Base-by-base conservation (phyloP, 768 basidiomycete genomes). In the Leccinum fibrillosum region DNA sequence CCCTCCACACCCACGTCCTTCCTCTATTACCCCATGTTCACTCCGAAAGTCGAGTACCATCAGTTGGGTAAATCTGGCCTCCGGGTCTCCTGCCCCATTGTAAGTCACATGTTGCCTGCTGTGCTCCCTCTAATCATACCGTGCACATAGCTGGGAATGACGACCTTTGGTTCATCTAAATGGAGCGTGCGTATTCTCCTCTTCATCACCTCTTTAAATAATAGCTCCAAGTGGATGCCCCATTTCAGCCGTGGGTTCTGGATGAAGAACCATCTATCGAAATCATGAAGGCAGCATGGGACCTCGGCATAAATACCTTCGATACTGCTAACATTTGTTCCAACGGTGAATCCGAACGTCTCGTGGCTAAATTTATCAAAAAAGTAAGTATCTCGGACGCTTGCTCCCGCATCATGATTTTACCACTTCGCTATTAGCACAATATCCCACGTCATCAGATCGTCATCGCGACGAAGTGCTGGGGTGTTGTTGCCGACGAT, bases 321-420 rank as follows among this genome's bases (percentile, higher is more conserved):
- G 77, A 78, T 39, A 76, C 76, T 1, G 75, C 76, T n/a, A 76
- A 76, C 52, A 13, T 72, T 4, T 77, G 76, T 48, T 70, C 69
- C 17, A 69, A 71, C 35, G 75, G 74, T 25, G 69, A 70, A 50
- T 77, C 75, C 0, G 78, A 80, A 57, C 61, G 66, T 10, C 50
- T 80, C 44, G 53, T 77, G 9, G 76, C 62, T 11, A 72, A 74
- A 58, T 76, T 75, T 30, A 62, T 79, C 35, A 69, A 76, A 63
- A 64, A 76, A 58, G 76, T 74, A 9, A 11, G 9, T 2, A 35
- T 13, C 34, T 35, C 5, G 34, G 34, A 12, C 13, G 34, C 5
- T 35, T 35, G 34, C 34, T 2, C 34, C 34, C 13, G 13, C 34
- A 13, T 35, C 34, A 35, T 5, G 34, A 19, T 44, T 2, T 44